Percentiles rank a stretch among this genome's conserved stretches.
These are phyloP conservation scores for Delonix regia DNA, from an alignment of 306 rosid species.

Conservation along the genomic window DNA sequence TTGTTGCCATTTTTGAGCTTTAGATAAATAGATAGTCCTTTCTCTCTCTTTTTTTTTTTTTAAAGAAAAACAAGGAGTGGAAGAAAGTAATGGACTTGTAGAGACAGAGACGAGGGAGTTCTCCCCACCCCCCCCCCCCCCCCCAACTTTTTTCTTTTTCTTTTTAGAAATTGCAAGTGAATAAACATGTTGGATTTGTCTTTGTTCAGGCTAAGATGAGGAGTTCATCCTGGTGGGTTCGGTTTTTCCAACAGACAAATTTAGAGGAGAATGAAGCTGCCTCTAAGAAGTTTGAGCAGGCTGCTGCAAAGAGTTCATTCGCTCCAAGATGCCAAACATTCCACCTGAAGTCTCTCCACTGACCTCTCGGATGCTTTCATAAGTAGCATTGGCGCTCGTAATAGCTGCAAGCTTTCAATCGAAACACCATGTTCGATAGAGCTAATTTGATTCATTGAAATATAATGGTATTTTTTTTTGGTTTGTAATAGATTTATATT, in stretches of 20 bases:
- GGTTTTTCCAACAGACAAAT: constrained; percentile 53
- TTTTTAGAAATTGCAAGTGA: neutral
- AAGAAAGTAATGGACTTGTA: neutral
- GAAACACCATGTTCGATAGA: neutral
- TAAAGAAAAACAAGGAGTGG: neutral
- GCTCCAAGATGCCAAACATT: constrained; percentile 59
- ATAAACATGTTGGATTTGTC: neutral
- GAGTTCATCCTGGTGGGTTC: constrained; percentile 66
- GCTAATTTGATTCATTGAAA: constrained; percentile 26
- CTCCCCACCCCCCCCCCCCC: too few species aligned
- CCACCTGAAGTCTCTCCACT: constrained; percentile 63
- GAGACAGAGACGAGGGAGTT: neutral
- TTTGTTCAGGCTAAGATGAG: constrained; percentile 67
- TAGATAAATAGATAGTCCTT: neutral
- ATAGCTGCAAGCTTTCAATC: constrained; percentile 17
- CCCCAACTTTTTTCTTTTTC: neutral
- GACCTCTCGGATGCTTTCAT: constrained; percentile 10
- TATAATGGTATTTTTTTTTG: constrained; percentile 24
- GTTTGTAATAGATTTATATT: constrained; percentile 32
- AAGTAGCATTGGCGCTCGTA: constrained; percentile 28
- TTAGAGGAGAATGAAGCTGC: constrained; percentile 62
- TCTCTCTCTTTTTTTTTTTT: neutral
- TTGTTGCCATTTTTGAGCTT: neutral
- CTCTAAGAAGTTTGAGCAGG: constrained; percentile 54
- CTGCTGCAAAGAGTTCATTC: constrained; percentile 51